Conservation (phyloP, 2,329 filamentous ascomycete genomes). For the Fusarium lateritium region DNA sequence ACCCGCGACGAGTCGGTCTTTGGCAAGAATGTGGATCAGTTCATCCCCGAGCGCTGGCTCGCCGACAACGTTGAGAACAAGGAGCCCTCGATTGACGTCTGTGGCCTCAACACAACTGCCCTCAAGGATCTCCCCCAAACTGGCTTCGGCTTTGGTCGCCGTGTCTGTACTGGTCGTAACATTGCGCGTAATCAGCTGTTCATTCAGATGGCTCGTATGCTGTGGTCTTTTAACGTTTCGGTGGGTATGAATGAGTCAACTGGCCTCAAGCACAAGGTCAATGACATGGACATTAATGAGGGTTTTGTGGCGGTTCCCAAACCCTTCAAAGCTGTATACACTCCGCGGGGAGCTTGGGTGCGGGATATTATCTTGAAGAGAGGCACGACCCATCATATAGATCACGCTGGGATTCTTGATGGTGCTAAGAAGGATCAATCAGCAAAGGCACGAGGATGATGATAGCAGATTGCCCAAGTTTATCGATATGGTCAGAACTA, state of each 20-base stretch:
- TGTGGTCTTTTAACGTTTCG: slow-evolving; percentile 66
- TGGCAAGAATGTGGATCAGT: slow-evolving; percentile 56
- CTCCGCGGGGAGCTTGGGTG: slow-evolving; percentile 51
- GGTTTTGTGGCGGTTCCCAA: slow-evolving; percentile 49
- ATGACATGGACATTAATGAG: slow-evolving; percentile 46
- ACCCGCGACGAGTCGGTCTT: slow-evolving; percentile 55
- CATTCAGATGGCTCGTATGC: slow-evolving; percentile 57
- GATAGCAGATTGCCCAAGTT: too few relatives aligned
- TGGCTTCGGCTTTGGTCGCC: slow-evolving; percentile 65
- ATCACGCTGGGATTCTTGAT: slow-evolving; percentile 12
- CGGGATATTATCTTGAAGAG: slow-evolving; percentile 29
- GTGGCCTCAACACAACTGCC: slow-evolving; percentile 16
- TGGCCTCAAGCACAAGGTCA: slow-evolving; percentile 37
- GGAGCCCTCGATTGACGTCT: slow-evolving; percentile 12
- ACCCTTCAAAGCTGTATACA: slow-evolving; percentile 49
- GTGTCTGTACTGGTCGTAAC: slow-evolving; percentile 60
- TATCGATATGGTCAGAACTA: too few relatives aligned
- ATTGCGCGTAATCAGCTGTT: slow-evolving; percentile 64
- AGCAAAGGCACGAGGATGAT: background rate
- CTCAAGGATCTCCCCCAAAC: slow-evolving; percentile 51
- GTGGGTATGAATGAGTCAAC: slow-evolving; percentile 37
- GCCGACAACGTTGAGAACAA: slow-evolving; percentile 19
- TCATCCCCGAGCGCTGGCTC: slow-evolving; percentile 55
- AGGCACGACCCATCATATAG: slow-evolving; percentile 8
- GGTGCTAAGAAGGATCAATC: background rate